Base-by-base conservation (phyloP, 23 red algal genomes). In the Cyanidiococcus yangmingshanensis region DNA sequence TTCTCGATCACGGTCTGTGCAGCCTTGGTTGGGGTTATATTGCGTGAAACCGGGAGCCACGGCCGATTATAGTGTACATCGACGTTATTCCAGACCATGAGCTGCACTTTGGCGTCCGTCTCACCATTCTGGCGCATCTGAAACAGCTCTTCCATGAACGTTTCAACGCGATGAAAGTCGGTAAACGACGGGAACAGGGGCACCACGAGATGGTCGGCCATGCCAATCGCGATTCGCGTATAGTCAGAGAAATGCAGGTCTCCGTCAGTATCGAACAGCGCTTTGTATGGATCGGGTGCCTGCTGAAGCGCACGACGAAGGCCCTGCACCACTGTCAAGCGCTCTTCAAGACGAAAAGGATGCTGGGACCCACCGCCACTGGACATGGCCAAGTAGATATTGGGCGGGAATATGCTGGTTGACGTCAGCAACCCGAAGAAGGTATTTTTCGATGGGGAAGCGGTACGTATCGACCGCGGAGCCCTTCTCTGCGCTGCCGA, bases 131-230 rank as follows among this genome's bases (percentile, higher is more conserved):
- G 58, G 29, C 59, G 78, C 39, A 81, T 37, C 21, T 39, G 0
- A 41, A 71, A 81, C 21, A 81, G 68, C 78, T 81, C 78, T 41
- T 81, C 78, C 50, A 81, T 71, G 24, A 81, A 81, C 37, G 58
- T 81, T n/a, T 67, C 59, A 17, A 81, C 45, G 39, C 78, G 57
- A 25, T 71, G 78, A 32, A 81, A 81, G 78, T 81, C 78, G 2
- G 68, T 81, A 36, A 71, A 81, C 24, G 78, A 81, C 7, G 78
- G 78, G 25, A 81, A 71, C 0, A 81, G 51, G 15, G 78, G 78
- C 59, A 81, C 68, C 27, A 81, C 41, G 21, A 81, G 32, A 41
- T 59, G 59, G 51, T 81, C 78, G 2, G 40, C 78, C 16, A 81
- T 40, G 24, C 78, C 59, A 25, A 81, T 50, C 16, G 78, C 78